Evolutionary conservation across 2,329 filamentous ascomycete species (phyloP), one percentile per base, ranked within the genome.

Genomic region (Beauveria medogensis): DNA sequence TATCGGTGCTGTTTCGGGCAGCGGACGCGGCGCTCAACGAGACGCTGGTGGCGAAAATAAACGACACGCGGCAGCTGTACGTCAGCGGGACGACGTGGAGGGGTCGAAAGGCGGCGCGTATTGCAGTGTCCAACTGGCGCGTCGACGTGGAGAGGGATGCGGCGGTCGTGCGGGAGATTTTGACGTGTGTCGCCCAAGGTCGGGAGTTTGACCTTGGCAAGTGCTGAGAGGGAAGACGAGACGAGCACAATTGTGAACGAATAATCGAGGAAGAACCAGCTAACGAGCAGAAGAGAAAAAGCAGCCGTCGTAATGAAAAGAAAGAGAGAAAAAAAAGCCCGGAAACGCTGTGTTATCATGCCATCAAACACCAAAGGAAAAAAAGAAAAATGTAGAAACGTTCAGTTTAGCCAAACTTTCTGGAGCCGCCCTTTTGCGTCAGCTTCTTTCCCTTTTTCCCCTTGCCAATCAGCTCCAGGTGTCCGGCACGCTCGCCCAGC

Each of bases 81-180:
- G 88, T 96, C 5, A 92, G 89, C 63, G 90, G 90, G 0, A 96
- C 91, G 14, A 80, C 75, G 51, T 97, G 92, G 91, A 78, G 85
- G 47, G 89, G 88, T 0, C 75, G 78, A 61, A 82, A 86, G 61
- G 92, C 92, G 9, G 88, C 87, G 63, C 81, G 93, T n/a, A 84
- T 96, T 66, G 92, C 93, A 0, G 85, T 96, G 47, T 88, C 89
- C 44, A 97, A 90, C 69, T 96, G 92, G 91, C 84, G 83, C 72
- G 87, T 90, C 2, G 80, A 92, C 68, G 79, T 86, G 0, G 79
- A 85, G 53, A 79, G 80, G 63, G 92, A 96, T 69, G 75, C 87
- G 63, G 75, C 73, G 22, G 71, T 91, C n/a, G 82, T 95, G 18
- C 80, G 77, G 63, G 75, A 79, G 5, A 85, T 92, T 3, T 71